Evolutionary conservation across 345 rosid genomes (phyloP), one percentile per base, ranked within the genome.

Genomic region (Excoecaria cochinchinensis): DNA sequence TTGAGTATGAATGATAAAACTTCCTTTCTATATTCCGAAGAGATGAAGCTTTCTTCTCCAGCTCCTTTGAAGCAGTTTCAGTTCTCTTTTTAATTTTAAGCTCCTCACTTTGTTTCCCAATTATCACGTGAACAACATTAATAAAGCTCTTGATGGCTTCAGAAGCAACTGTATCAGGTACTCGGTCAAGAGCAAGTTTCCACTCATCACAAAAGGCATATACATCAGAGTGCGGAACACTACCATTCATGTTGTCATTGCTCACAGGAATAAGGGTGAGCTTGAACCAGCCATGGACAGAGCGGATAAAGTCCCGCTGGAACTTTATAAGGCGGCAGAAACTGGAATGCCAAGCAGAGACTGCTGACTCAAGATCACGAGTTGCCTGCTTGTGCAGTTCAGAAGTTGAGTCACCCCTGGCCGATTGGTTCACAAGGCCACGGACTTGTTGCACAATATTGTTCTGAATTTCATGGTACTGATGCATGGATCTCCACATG

Each of bases 141-240:
- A 91, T 85, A 64, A 95, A 93, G 88, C 99, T 95, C 86, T 91
- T 95, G 84, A 95, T 95, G 74, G 99, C 99, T 85, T 89, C 99
- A 0, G 99, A 95, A 76, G 97, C 98, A 16, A 95, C 99, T 1
- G 94, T 90, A 80, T 95, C 99, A 0, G 99, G 99, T 40, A 95
- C 97, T 15, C 92, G 90, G 50, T 91, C 99, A 24, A 95, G 90
- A 40, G 97, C 89, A 51, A 79, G 90, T 86, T 93, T 95, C 99
- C 99, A 95, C 80, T 93, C 99, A 22, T 95, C 99, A 16, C 86
- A 93, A 80, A 95, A 95, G 40, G 86, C 81, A 78, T 79, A 90
- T 7, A 73, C 90, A 19, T 89, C 90, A 17, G 88, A 87, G 13
- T 73, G 85, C 68, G 88, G 89, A 69, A 62, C 81, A 38, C 58